phyloP scores from a whole-genome alignment of 441 rosid genomes.

The Bruguiera hainesii region DNA sequence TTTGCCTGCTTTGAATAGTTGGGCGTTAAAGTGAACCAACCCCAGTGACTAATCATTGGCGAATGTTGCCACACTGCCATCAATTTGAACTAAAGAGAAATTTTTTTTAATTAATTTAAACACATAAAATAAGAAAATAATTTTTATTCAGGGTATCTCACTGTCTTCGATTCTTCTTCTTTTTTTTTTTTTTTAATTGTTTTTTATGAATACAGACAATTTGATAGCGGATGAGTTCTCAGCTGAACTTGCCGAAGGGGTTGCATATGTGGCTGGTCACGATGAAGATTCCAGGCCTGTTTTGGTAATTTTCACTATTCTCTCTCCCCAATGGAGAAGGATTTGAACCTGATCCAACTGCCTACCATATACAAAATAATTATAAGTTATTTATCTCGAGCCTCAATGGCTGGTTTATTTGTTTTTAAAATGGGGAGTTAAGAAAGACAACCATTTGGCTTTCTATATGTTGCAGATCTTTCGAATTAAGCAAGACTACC shows the following conservation, averaged over 20 bases:
- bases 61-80: constrained; percentile 13
- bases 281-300: constrained; percentile 87
- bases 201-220: constrained; percentile 36
- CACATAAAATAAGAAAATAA: neutral
- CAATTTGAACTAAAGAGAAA: constrained; percentile 21
- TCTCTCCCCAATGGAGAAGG: neutral
- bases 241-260: constrained; percentile 72
- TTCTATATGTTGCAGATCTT: constrained; percentile 49
- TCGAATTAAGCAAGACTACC: constrained; percentile 85
- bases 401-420: neutral
- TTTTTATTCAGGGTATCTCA: neutral
- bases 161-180: neutral
- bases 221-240: constrained; percentile 93
- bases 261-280: constrained; percentile 87
- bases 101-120: neutral
- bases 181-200: neutral
- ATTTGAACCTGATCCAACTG: too few species aligned
- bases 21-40: constrained; percentile 30
- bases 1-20: constrained; percentile 19
- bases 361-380: too few species aligned
- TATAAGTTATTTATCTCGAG: too few species aligned
- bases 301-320: constrained; percentile 37
- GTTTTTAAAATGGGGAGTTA: neutral
- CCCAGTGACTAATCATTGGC: constrained; percentile 21
- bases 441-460: neutral